Percentiles rank a stretch among this genome's conserved stretches.
Evolutionary conservation across 2,329 filamentous ascomycete genomes (phyloP).

Genomic region (Verticillium albo-atrum): DNA sequence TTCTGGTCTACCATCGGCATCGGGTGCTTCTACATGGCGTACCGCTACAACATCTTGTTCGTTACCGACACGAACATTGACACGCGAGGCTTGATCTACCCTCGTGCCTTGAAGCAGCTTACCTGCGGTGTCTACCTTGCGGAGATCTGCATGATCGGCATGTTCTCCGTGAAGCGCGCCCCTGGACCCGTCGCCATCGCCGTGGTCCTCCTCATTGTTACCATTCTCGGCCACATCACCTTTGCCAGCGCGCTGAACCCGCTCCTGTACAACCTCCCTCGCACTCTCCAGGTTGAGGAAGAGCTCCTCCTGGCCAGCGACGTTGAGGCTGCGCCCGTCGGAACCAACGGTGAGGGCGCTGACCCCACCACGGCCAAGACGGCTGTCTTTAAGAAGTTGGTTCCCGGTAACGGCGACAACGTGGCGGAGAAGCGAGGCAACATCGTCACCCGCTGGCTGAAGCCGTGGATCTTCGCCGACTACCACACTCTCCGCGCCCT

Average conservation of each 20-base stretch:
- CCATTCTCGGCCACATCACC: conserved; percentile 70
- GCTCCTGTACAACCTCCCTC: conserved; percentile 67
- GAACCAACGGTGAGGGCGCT: neutral
- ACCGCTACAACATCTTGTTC: conserved; percentile 83
- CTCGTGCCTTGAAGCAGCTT: conserved; percentile 82
- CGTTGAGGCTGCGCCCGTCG: conserved; percentile 1
- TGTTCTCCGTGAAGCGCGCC: conserved; percentile 67
- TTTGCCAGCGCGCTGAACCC: conserved; percentile 67
- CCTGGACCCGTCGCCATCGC: conserved; percentile 71
- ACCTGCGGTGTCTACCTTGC: conserved; percentile 77
- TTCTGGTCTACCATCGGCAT: conserved; percentile 76
- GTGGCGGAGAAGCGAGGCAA: conserved; percentile 44
- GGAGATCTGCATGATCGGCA: conserved; percentile 73
- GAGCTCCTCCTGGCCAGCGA: conserved; percentile 21
- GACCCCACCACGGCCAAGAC: conserved; percentile 9
- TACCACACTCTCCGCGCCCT: conserved; percentile 67
- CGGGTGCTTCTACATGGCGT: conserved; percentile 75
- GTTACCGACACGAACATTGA: conserved; percentile 76
- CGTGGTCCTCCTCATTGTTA: conserved; percentile 71
- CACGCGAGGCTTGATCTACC: conserved; percentile 84
- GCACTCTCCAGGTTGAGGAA: conserved; percentile 45
- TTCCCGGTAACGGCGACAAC: conserved; percentile 16
- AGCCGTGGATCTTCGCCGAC: conserved; percentile 72
- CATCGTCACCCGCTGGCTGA: conserved; percentile 64
- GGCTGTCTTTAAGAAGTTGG: conserved; percentile 11